Base-by-base conservation (phyloP, 73 alveolate species). In the Symbiodinium natans region DNA sequence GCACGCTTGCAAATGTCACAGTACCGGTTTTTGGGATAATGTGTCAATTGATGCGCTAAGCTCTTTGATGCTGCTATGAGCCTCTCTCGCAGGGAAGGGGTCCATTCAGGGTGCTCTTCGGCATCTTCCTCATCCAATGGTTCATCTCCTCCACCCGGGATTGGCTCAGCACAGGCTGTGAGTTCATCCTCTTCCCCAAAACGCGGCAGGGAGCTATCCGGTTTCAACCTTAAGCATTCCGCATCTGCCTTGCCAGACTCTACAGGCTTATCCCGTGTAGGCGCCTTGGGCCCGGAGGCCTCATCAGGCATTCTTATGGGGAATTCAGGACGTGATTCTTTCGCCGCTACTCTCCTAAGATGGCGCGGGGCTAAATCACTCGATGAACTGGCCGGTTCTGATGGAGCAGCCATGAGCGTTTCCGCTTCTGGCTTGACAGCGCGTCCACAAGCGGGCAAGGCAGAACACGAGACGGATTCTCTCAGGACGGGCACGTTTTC, bases 1-100 rank as follows among this genome's bases (percentile, higher is more conserved):
- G 86, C 63, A 2, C 94, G 41, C 11, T 46, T 33, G n/a, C 93
- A 86, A 2, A 52, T n/a, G 34, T 86, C 83, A 15, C 93, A 86
- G 17, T 86, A 87, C 43, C 85, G 25, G 9, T 87, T 87, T 29
- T 56, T 87, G 29, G 83, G 93, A 34, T 41, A 41, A 34, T 83
- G 92, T 1, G 92, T 83, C 38, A 83, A 41, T 1, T 41, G n/a
- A 43, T 86, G 93, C 5, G 36, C 27, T 27, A 54, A 27, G 7
- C 56, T 15, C 2, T 23, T 7, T 48, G 83, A 42, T 52, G 43
- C 83, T 27, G 11, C 38, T 17, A 41, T 41, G 9, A 86, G 74
- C 83, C 56, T 52, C 1, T 86, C 83, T 33, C 93, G 33, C 43
- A 86, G 31, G 11, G 83, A 19, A 3, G 56, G 93, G 6, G 82